Base-by-base conservation (phyloP, 768 basidiomycete species). In the Lentinus brumalis region DNA sequence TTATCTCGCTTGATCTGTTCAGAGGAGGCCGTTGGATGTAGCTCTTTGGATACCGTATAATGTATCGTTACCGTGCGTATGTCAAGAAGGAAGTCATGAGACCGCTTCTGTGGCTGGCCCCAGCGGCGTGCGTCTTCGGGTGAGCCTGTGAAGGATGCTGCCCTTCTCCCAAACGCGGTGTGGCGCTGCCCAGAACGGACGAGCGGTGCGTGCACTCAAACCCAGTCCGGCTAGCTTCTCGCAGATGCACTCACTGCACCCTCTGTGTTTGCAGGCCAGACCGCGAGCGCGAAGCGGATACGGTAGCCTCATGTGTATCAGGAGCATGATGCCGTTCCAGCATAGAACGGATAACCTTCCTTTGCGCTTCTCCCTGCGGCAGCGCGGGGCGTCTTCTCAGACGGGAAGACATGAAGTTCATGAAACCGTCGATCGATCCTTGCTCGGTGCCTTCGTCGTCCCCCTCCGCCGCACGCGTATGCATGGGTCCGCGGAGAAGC, bases 11-110 rank as follows among this genome's bases (percentile, higher is more conserved):
- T 31, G 31, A 44, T 15, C 46, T 35, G 32, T 32, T 41, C 50
- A 58, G 61, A 58, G 21, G 56, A 52, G 35, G 41, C 31, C 41
- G 41, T 21, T 46, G 56, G 52, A 63, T 63, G 61, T 63, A 63
- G 61, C 61, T 59, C 42, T 46, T 44, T 57, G 47, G 45, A 63
- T 50, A 44, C 40, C 26, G 57, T 40, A 55, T 47, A 14, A 50
- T 63, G 61, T 63, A 63, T 59, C 44, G 50, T 54, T 57, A 57
- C 44, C 31, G 26, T 40, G 38, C 51, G n/a, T 56, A 53, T 52
- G 31, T 14, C 52, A 53, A 42, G 35, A 12, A 38, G 31, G 52
- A 40, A 40, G 52, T 29, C 26, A 49, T 49, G 16, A 12, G 52
- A 21, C 38, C 11, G 16, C 32, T 41, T 53, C 38, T 53, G 52